Base-by-base conservation (phyloP, 768 basidiomycete genomes). In the Leccinum incarnatum region DNA sequence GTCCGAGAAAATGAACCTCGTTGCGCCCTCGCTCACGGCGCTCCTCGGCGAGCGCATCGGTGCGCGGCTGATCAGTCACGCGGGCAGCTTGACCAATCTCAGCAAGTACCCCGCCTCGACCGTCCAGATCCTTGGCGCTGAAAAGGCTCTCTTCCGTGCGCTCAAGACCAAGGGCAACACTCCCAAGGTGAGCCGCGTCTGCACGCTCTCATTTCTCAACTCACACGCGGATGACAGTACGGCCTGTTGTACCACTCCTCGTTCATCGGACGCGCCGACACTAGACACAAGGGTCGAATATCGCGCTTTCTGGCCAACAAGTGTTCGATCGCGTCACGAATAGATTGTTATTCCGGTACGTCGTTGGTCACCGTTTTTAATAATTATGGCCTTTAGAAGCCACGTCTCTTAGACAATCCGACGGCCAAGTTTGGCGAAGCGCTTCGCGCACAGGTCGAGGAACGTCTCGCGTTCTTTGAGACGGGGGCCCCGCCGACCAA, bases 291-390 rank as follows among this genome's bases (percentile, higher is more conserved):
- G 80, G 96, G 96, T 10, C 89, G 96, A 56, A 98, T 98, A 70
- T 97, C 95, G 4, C 88, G 96, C n/a, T 98, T 98, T 84, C 81
- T 98, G 8, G 96, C 96, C 40, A 98, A 98, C 83, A 98, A 98
- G 76, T 95, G 93, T 70, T 95, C 95, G 56, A 98, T 98, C 65
- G 96, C 96, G 2, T 91, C 93, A 15, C 83, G 96, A 55, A 98
- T 98, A 75, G 96, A 98, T 72, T 98, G 95, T 74, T 98, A 91
- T 71, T 80, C 88, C 2, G 92, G 92, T 90, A 65, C 55, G 83
- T 67, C 14, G 12, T 32, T 4, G 36, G 21, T 17, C 15, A 9
- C 8, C 3, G 12, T n/a, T 58, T 30, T 21, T 3, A 5, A 23
- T 48, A 1, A 21, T 19, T 27, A 47, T 5, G 2, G 8, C 3